Percentiles rank a stretch among this genome's conserved stretches.
Evolutionary conservation across 169 alveolate genomes (phyloP).

Genomic region (Plasmodium gallinaceum): DNA sequence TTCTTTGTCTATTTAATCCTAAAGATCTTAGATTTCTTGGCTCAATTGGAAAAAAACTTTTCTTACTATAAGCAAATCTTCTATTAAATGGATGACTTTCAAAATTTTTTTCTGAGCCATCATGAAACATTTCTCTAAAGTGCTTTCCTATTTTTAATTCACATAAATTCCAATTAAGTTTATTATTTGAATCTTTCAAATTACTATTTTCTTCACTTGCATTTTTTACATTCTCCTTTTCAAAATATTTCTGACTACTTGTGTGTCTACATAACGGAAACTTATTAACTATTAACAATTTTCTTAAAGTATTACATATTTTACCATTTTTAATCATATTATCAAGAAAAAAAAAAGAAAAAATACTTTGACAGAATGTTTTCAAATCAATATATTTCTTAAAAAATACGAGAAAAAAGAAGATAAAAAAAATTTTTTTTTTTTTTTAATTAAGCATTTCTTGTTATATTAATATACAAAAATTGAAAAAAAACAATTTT

Average conservation of each 20-base stretch:
- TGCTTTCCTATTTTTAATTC: slow-evolving; percentile 64
- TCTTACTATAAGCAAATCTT: slow-evolving; percentile 85
- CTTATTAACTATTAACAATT: too few species aligned
- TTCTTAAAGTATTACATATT: background rate
- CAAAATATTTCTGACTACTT: background rate
- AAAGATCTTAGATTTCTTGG: slow-evolving; percentile 85
- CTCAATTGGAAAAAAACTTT: slow-evolving; percentile 89
- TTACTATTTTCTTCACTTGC: background rate
- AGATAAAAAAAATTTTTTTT: too few species aligned
- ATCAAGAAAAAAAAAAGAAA: slow-evolving; percentile 18
- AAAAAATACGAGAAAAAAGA: too few species aligned
- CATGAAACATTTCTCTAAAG: slow-evolving; percentile 66
- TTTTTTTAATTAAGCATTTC: too few species aligned
- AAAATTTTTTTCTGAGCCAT: slow-evolving; percentile 69
- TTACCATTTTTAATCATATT: slow-evolving; percentile 69
- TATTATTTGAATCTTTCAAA: background rate
- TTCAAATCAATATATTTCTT: too few species aligned
- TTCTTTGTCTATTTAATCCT: slow-evolving; percentile 82
- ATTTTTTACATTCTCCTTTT: background rate
- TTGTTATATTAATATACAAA: too few species aligned
- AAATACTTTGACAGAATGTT: background rate
- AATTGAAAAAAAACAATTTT: too few species aligned
- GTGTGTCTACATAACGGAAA: background rate
- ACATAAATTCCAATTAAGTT: background rate
- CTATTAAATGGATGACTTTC: slow-evolving; percentile 87